Conservation (phyloP, 805 yeast species). For the Lipomyces chichibuensis region DNA sequence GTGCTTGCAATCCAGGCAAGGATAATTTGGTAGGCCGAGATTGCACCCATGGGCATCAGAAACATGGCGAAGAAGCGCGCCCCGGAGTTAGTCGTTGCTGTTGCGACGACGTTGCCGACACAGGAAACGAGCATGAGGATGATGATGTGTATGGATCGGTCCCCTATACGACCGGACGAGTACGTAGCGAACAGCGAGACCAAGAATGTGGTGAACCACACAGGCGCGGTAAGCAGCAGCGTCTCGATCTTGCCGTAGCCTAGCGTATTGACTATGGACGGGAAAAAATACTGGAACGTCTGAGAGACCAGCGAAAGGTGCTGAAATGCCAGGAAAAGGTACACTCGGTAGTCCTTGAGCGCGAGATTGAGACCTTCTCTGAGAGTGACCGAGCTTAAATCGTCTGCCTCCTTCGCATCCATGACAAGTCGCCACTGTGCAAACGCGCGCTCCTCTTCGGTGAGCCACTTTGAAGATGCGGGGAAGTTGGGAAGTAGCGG, state of each 20-base stretch:
- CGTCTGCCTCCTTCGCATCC: constrained; percentile 31
- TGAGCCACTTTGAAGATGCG: constrained; percentile 38
- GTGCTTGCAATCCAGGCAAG: constrained; percentile 29
- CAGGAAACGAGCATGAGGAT: constrained; percentile 6
- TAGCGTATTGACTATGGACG: constrained; percentile 58
- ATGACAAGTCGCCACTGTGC: constrained; percentile 34
- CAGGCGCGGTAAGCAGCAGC: constrained; percentile 63
- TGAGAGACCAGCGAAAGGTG: constrained; percentile 29
- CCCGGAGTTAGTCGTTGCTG: constrained; percentile 17
- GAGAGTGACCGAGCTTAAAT: constrained; percentile 17
- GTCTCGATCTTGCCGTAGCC: constrained; percentile 55
- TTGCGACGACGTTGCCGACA: constrained; percentile 19
- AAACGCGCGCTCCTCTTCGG: constrained; percentile 30
- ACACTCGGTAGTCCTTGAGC: constrained; percentile 30
- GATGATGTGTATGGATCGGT: constrained; percentile 27
- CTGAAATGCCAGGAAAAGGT: constrained; percentile 27
- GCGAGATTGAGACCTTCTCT: constrained; percentile 27
- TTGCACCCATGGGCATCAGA: constrained; percentile 26
- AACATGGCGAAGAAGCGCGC: constrained; percentile 27
- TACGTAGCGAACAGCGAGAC: constrained; percentile 48
- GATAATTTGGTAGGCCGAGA: constrained; percentile 25
- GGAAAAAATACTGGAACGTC: constrained; percentile 57
- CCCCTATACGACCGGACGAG: constrained; percentile 28
- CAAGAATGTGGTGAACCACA: constrained; percentile 57
- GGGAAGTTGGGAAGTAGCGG: constrained; percentile 53